A percentile compares a stretch with the other conserved stretches of the same genome.
phyloP scores from a whole-genome alignment of 2,329 filamentous ascomycete genomes.

The Cadophora gregata region DNA sequence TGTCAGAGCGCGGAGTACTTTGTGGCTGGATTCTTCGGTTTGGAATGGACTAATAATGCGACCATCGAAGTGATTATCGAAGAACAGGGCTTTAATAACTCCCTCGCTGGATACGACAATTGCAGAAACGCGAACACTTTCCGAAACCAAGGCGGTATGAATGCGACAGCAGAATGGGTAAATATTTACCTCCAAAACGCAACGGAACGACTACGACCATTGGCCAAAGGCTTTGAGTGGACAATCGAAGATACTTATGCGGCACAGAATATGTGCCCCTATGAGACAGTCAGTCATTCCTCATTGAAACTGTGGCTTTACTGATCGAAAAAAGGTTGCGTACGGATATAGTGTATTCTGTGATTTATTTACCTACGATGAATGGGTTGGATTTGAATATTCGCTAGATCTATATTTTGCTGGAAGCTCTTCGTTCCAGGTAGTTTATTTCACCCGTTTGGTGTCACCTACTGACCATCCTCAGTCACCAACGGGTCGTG shows the following conservation, averaged over 20 bases:
- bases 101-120: conserved; percentile 68
- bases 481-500: conserved; percentile 53
- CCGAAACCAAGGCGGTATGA: conserved; percentile 55
- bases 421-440: conserved; percentile 50
- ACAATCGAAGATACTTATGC: conserved; percentile 67
- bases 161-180: conserved; percentile 65
- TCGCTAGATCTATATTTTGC: conserved; percentile 70
- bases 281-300: conserved; percentile 62
- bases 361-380: conserved; percentile 74
- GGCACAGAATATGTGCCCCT: conserved; percentile 75
- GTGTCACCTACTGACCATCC: background rate
- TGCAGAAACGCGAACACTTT: conserved; percentile 64
- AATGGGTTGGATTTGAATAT: conserved; percentile 78
- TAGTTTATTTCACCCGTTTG: background rate
- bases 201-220: conserved; percentile 61
- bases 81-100: conserved; percentile 68
- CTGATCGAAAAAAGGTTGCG: conserved; percentile 55
- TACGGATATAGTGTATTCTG: conserved; percentile 79
- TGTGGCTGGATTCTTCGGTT: conserved; percentile 78
- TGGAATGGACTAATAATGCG: conserved; percentile 74
- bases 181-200: conserved; percentile 69
- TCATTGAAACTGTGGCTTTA: conserved; percentile 18
- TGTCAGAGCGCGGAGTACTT: conserved; percentile 70
- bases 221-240: conserved; percentile 67
- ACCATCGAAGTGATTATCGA: conserved; percentile 78